Conservation (phyloP, 106 monocot genomes). For the Dendrobium officinale region DNA sequence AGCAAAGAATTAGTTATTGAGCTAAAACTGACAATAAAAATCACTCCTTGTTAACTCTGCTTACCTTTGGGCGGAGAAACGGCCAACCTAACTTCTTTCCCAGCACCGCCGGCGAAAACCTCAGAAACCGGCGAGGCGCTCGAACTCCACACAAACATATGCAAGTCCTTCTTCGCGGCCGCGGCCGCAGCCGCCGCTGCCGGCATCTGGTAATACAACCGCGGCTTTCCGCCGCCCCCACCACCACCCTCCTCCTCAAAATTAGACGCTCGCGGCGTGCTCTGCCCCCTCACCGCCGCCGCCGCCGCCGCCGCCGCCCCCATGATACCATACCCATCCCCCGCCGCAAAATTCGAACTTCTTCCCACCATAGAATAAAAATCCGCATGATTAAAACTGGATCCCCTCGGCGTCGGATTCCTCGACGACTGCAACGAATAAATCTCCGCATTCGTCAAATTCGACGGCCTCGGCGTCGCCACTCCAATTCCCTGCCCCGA, state of each 20-base stretch:
- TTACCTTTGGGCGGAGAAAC: constrained; percentile 35
- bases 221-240: neutral
- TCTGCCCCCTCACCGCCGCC: constrained; percentile 11
- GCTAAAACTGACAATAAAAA: neutral
- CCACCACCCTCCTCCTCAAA: constrained; percentile 38
- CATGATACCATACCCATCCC: constrained; percentile 31
- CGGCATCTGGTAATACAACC: neutral
- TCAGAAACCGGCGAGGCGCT: constrained; percentile 36
- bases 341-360: constrained; percentile 70
- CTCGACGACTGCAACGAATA: constrained; percentile 92
- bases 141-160: constrained; percentile 43
- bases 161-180: constrained; percentile 17
- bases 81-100: constrained; percentile 30
- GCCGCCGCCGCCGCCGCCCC: neutral
- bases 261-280: constrained; percentile 49
- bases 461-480: constrained; percentile 78
- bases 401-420: constrained; percentile 86
- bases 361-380: constrained; percentile 85
- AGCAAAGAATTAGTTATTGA: no score
- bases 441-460: constrained; percentile 98
- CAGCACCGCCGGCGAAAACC: constrained; percentile 19
- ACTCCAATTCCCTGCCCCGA: constrained; percentile 47
- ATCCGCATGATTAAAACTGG: constrained; percentile 92
- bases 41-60: neutral
- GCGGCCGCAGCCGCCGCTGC: neutral